Conservation (phyloP, 768 basidiomycete genomes). For the Lepiota brunneoincarnata region DNA sequence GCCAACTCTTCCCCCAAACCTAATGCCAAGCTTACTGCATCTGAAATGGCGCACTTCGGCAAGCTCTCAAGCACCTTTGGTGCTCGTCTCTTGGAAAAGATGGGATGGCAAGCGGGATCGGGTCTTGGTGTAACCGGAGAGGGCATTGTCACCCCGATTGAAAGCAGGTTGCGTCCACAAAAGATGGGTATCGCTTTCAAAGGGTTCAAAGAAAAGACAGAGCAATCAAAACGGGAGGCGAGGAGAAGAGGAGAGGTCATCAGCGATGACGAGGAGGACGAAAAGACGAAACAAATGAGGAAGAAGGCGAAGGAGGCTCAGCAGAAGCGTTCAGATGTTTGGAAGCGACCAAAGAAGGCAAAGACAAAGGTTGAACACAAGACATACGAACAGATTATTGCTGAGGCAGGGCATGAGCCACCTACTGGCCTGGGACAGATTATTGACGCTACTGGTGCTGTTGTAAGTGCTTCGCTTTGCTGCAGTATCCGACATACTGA, state of each 20-base stretch:
- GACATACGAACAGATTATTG: constrained; percentile 94
- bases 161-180: constrained; percentile 80
- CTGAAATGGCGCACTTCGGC: constrained; percentile 79
- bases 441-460: constrained; percentile 92
- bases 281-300: constrained; percentile 42
- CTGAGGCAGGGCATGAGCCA: constrained; percentile 73
- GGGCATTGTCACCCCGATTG: constrained; percentile 87
- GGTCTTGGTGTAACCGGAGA: constrained; percentile 75
- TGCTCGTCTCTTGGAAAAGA: constrained; percentile 88
- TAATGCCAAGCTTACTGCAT: constrained; percentile 48
- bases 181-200: constrained; percentile 85
- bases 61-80: constrained; percentile 78
- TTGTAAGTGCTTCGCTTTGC: constrained; percentile 47
- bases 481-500: constrained; percentile 5
- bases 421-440: constrained; percentile 75
- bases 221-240: constrained; percentile 80
- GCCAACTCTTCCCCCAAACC: constrained; percentile 43
- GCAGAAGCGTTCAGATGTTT: constrained; percentile 69
- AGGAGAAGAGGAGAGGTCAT: constrained; percentile 67
- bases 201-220: constrained; percentile 87
- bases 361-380: constrained; percentile 90
- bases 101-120: constrained; percentile 88
- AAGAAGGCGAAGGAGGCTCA: constrained; percentile 54
- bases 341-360: constrained; percentile 84
- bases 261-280: constrained; percentile 70